Evolutionary conservation across 805 yeast species (phyloP).

Genomic region (Clavispora phyllophila): DNA sequence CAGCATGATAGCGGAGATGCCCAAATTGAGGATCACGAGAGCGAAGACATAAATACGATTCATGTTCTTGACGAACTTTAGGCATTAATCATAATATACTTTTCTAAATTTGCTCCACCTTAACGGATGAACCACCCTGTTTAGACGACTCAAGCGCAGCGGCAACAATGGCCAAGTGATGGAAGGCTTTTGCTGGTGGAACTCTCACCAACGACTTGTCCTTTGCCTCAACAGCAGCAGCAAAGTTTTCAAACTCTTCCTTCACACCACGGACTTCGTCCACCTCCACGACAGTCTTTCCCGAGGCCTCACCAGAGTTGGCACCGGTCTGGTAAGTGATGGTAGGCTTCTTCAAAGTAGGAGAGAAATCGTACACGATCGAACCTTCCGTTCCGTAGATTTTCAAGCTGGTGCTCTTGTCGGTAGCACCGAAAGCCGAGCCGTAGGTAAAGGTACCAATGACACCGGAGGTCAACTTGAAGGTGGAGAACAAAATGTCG

Average conservation of each 20-base stretch:
- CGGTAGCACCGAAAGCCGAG: conserved; percentile 79
- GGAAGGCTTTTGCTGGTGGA: conserved; percentile 80
- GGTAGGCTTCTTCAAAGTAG: conserved; percentile 35
- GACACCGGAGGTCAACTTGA: conserved; percentile 53
- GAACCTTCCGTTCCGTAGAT: conserved; percentile 82
- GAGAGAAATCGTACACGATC: conserved; percentile 60
- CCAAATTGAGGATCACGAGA: too few species aligned
- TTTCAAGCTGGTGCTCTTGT: conserved; percentile 59
- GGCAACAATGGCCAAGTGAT: conserved; percentile 85
- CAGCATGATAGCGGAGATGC: too few species aligned
- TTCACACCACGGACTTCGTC: conserved; percentile 41
- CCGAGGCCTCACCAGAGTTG: conserved; percentile 46
- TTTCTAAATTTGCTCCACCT: conserved; percentile 29
- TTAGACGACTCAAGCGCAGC: conserved; percentile 74
- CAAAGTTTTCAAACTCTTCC: conserved; percentile 47
- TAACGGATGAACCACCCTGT: conserved; percentile 46
- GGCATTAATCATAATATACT: background rate
- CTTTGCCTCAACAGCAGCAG: conserved; percentile 53
- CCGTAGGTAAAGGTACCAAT: conserved; percentile 88
- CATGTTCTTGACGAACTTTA: conserved; percentile 7
- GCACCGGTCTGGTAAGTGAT: conserved; percentile 32
- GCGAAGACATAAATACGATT: too few species aligned
- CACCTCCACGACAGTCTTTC: conserved; percentile 34
- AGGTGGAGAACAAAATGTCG: conserved; percentile 72
- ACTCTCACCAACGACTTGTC: conserved; percentile 55